Conservation (phyloP, 73 alveolate species). For the Stentor coeruleus region DNA sequence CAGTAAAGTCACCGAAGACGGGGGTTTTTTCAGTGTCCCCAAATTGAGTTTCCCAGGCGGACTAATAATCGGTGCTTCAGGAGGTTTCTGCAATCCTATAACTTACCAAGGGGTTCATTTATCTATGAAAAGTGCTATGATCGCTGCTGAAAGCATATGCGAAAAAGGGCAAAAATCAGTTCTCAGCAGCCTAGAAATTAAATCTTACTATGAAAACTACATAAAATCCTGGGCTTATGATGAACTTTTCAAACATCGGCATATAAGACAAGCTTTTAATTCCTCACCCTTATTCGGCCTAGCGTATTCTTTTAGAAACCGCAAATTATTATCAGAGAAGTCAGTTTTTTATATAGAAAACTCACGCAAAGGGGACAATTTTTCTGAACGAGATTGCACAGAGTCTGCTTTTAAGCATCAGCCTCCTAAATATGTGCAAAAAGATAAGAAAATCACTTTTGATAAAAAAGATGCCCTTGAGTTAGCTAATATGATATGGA, state of each 20-base stretch:
- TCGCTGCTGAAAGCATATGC: conserved; percentile 81
- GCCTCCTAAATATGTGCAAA: background rate
- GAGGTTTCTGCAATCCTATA: conserved; percentile 79
- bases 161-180: background rate
- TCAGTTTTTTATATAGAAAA: background rate
- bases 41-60: conserved; percentile 87
- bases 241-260: conserved; percentile 36
- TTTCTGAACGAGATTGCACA: background rate
- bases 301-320: background rate
- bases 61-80: conserved; percentile 78
- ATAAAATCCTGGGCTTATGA: conserved; percentile 53
- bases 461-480: background rate
- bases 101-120: conserved; percentile 82
- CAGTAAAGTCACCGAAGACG: conserved; percentile 71
- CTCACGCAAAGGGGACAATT: conserved; percentile 9
- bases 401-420: background rate
- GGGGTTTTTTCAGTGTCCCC: conserved; percentile 85
- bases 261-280: conserved; percentile 21
- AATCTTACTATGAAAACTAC: conserved; percentile 39
- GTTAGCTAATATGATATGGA: background rate
- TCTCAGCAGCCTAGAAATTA: conserved; percentile 53
- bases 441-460: background rate
- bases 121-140: conserved; percentile 87
- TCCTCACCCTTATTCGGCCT: background rate
- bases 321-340: background rate